Percentiles rank a stretch among this genome's conserved stretches.
Evolutionary conservation across 352 stramenopile genomes (phyloP).

Genomic region (Blastocystis sp.): DNA sequence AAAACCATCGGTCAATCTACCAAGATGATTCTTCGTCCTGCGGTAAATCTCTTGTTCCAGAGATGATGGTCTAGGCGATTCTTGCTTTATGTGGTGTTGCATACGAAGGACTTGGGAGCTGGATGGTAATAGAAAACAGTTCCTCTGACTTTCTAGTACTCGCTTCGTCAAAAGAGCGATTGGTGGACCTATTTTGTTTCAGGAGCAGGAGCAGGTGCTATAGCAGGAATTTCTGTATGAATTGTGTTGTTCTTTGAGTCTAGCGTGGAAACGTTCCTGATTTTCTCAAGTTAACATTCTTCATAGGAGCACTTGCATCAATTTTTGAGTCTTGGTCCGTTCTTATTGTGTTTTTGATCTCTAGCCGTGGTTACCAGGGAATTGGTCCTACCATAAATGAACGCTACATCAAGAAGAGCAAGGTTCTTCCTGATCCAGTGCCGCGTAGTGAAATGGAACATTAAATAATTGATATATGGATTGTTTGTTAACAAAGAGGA

Average conservation of each 20-base stretch:
- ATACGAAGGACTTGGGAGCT: constrained; percentile 8
- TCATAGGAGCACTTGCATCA: constrained; percentile 3
- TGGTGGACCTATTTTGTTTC: constrained; percentile 43
- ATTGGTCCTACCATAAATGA: constrained; percentile 1
- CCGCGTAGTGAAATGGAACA: constrained; percentile 19
- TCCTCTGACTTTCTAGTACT: neutral
- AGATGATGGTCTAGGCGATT: neutral
- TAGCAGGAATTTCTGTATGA: neutral
- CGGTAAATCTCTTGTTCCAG: neutral
- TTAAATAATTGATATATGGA: constrained; percentile 15
- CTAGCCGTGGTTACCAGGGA: constrained; percentile 24
- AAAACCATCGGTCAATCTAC: neutral
- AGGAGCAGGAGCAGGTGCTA: neutral
- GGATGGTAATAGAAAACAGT: neutral
- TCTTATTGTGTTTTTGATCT: neutral
- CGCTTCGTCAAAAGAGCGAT: constrained; percentile 17
- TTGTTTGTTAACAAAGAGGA: neutral
- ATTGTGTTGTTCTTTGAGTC: neutral
- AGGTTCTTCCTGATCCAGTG: constrained; percentile 23
- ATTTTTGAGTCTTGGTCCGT: constrained; percentile 24
- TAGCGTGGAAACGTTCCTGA: constrained; percentile 36
- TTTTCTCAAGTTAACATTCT: constrained; percentile 41
- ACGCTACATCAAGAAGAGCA: constrained; percentile 1
- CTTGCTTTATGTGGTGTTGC: neutral
- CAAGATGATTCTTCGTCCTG: constrained; percentile 30